phyloP scores from a whole-genome alignment of 1,284 basidiomycete genomes.

The Malassezia equina region DNA sequence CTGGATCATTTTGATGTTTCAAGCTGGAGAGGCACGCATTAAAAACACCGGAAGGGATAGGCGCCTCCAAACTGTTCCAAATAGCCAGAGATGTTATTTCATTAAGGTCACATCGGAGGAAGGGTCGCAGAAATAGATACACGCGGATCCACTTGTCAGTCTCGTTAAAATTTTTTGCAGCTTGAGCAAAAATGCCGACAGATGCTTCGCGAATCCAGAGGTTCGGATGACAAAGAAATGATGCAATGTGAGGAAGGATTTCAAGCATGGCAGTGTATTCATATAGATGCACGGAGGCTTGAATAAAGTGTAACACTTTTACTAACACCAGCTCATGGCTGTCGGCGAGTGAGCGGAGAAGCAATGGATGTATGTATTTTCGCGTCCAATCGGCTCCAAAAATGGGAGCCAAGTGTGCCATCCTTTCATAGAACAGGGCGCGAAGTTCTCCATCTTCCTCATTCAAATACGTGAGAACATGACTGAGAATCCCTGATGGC shows the following conservation, averaged over 20 bases:
- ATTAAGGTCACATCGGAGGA: slow-evolving; percentile 74
- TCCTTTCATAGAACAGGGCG: slow-evolving; percentile 85
- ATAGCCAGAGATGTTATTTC: slow-evolving; percentile 56
- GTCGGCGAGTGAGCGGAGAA: slow-evolving; percentile 75
- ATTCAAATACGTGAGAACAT: slow-evolving; percentile 97
- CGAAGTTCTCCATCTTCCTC: slow-evolving; percentile 82
- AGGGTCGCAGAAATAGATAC: slow-evolving; percentile 77
- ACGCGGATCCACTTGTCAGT: slow-evolving; percentile 87
- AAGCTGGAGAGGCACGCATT: slow-evolving; percentile 59
- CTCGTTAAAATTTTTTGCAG: slow-evolving; percentile 59
- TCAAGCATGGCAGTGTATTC: slow-evolving; percentile 50
- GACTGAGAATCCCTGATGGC: slow-evolving; percentile 85
- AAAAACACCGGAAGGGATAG: slow-evolving; percentile 63
- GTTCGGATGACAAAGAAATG: slow-evolving; percentile 90
- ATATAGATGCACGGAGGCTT: neutral
- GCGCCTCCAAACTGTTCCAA: slow-evolving; percentile 63
- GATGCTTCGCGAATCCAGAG: slow-evolving; percentile 94
- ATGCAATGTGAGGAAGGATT: slow-evolving; percentile 70
- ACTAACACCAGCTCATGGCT: slow-evolving; percentile 87
- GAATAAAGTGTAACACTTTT: slow-evolving; percentile 51
- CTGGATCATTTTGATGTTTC: neutral
- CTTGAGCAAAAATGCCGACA: slow-evolving; percentile 72
- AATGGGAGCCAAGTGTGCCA: slow-evolving; percentile 69
- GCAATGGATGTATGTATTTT: slow-evolving; percentile 77
- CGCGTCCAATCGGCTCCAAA: slow-evolving; percentile 49